Conservation (phyloP, 2,329 filamentous ascomycete genomes). For the Aspergillus fumigatus region DNA sequence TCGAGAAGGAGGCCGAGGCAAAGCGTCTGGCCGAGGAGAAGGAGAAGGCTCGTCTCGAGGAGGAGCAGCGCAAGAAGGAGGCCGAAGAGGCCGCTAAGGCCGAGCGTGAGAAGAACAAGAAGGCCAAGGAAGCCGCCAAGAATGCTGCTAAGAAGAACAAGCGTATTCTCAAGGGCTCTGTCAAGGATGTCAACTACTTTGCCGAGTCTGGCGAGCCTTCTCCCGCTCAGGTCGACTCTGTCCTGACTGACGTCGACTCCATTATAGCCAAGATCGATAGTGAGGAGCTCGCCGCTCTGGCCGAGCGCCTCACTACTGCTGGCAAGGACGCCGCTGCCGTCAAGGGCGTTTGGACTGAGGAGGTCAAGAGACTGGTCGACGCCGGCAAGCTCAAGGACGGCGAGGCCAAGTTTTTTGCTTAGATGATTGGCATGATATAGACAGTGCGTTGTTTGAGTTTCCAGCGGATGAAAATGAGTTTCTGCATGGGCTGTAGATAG, state of each 20-base stretch:
- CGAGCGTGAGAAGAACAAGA: constrained; percentile 79
- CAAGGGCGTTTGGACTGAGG: constrained; percentile 73
- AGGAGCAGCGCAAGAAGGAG: constrained; percentile 72
- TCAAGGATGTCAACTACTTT: constrained; percentile 99
- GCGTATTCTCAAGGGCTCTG: constrained; percentile 85
- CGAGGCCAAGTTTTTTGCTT: constrained; percentile 61
- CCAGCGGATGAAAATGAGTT: not conserved
- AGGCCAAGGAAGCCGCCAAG: constrained; percentile 98
- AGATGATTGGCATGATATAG: constrained; percentile 5
- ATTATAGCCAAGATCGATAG: constrained; percentile 84
- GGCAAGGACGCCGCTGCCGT: constrained; percentile 78
- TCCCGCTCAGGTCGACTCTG: constrained; percentile 73
- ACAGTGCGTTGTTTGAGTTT: not conserved
- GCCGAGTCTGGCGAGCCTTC: constrained; percentile 63
- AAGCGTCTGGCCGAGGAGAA: constrained; percentile 84
- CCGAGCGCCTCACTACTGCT: constrained; percentile 70
- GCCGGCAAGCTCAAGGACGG: constrained; percentile 83
- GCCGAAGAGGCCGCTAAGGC: constrained; percentile 83
- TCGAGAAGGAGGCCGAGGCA: constrained; percentile 87
- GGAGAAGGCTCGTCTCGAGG: constrained; percentile 75
- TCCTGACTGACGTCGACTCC: constrained; percentile 79
- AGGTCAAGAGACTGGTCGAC: constrained; percentile 71
- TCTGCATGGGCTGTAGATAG: not conserved
- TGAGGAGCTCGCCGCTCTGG: constrained; percentile 82
- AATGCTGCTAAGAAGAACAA: constrained; percentile 99